Percentiles rank a stretch among this genome's conserved stretches.
Evolutionary conservation across 1,284 basidiomycete species (phyloP).

Genomic region (Golubevia sp.): DNA sequence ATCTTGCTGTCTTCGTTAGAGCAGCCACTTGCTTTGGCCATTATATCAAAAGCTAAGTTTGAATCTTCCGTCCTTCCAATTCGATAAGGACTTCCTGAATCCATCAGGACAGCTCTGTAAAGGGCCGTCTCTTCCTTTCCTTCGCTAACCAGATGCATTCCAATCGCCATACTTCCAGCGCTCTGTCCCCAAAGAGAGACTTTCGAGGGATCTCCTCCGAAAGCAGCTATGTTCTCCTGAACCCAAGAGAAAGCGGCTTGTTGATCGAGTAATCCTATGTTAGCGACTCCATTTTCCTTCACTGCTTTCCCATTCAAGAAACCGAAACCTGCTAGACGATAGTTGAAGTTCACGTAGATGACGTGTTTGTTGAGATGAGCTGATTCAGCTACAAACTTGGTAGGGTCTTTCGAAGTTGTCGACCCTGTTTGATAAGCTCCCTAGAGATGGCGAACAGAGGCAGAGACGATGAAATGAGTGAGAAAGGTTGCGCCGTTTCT

Average conservation of each 20-base stretch:
- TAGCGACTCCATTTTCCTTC: neutral
- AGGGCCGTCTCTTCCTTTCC: neutral
- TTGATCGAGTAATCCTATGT: constrained; percentile 10
- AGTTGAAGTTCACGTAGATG: neutral
- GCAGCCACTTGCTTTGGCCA: neutral
- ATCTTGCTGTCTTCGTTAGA: neutral
- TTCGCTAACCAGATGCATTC: constrained; percentile 1
- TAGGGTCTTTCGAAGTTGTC: neutral
- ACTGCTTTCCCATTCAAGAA: constrained; percentile 7
- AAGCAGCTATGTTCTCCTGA: neutral
- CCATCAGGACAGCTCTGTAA: neutral
- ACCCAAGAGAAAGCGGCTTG: constrained; percentile 6
- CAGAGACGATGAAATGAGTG: neutral
- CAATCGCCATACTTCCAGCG: neutral
- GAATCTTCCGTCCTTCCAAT: too few relatives aligned
- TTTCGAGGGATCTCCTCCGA: constrained; percentile 2
- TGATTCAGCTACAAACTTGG: neutral
- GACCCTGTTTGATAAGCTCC: neutral
- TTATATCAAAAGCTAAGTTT: neutral
- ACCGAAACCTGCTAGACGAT: constrained; percentile 1
- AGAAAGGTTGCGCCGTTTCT: too few relatives aligned
- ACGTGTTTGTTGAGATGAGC: neutral
- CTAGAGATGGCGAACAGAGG: neutral
- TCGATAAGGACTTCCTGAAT: neutral
- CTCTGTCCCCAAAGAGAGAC: constrained; percentile 5